Conservation (phyloP, 495 filamentous ascomycete genomes). For the Annulohypoxylon stygium region DNA sequence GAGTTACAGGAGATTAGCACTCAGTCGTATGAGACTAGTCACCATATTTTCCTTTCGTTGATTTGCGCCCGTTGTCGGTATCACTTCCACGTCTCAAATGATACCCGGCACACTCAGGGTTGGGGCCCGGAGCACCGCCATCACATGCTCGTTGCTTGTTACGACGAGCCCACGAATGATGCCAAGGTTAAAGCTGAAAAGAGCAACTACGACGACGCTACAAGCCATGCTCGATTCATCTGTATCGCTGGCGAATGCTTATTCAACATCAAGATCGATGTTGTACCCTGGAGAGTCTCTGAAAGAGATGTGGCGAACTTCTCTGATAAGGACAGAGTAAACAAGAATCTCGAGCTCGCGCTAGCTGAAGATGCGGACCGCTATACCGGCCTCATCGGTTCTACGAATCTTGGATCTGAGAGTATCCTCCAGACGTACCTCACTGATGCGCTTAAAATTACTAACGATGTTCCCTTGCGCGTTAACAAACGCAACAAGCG, state of each 20-base stretch:
- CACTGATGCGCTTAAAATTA: conserved; percentile 66
- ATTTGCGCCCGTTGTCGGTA: conserved; percentile 42
- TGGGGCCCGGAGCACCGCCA: conserved; percentile 36
- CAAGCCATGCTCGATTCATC: conserved; percentile 58
- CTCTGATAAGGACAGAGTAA: conserved; percentile 67
- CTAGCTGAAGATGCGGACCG: conserved; percentile 69
- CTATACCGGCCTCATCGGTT: conserved; percentile 65
- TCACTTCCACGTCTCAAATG: conserved; percentile 45
- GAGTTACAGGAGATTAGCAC: conserved; percentile 42
- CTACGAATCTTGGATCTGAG: conserved; percentile 64
- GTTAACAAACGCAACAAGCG: conserved; percentile 79
- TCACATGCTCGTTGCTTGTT: conserved; percentile 47
- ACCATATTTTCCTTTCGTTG: conserved; percentile 36
- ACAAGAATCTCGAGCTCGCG: conserved; percentile 65
- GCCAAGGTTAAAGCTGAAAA: neutral
- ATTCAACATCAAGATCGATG: conserved; percentile 66
- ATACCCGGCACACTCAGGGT: conserved; percentile 6
- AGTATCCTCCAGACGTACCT: conserved; percentile 72
- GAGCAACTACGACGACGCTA: conserved; percentile 22
- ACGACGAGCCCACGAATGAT: conserved; percentile 11
- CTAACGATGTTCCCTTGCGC: conserved; percentile 56
- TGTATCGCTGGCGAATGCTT: conserved; percentile 72
- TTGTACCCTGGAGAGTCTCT: conserved; percentile 60
- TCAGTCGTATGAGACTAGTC: conserved; percentile 28
- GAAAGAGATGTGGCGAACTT: conserved; percentile 61